A percentile compares a stretch with the other conserved stretches of the same genome.
Conservation (phyloP, 2,329 filamentous ascomycete genomes). For the Alternaria novae-zelandiae region DNA sequence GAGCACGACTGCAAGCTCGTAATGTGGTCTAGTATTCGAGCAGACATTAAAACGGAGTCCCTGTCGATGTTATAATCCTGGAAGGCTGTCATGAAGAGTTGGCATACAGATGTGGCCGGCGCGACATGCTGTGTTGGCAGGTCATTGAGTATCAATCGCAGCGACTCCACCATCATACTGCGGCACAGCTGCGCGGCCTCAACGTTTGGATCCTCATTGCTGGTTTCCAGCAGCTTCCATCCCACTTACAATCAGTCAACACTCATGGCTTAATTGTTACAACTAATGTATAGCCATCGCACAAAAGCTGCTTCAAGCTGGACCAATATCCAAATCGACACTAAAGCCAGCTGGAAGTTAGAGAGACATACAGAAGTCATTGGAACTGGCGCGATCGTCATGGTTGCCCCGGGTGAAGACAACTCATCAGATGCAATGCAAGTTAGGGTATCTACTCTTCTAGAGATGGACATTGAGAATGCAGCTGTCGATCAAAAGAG, state of each 20-base stretch:
- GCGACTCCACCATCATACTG: constrained; percentile 44
- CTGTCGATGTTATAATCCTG: constrained; percentile 63
- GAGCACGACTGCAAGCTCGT: not conserved
- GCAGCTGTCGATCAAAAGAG: constrained; percentile 70
- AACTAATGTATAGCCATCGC: constrained; percentile 81
- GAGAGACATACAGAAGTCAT: constrained; percentile 86
- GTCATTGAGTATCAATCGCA: constrained; percentile 88
- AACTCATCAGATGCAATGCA: constrained; percentile 77
- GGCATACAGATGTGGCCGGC: constrained; percentile 85
- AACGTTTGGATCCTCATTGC: constrained; percentile 77
- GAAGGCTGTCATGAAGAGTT: constrained; percentile 75
- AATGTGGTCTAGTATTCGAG: not conserved
- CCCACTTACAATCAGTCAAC: too few species aligned
- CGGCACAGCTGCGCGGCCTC: constrained; percentile 60
- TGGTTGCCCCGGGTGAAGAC: constrained; percentile 85
- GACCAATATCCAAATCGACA: constrained; percentile 86
- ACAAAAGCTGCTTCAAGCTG: constrained; percentile 76
- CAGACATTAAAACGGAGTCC: not conserved
- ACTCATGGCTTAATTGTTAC: constrained; percentile 66
- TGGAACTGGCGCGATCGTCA: constrained; percentile 71
- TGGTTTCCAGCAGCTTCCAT: constrained; percentile 36
- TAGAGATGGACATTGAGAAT: constrained; percentile 72
- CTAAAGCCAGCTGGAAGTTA: constrained; percentile 86
- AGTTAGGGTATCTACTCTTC: constrained; percentile 79
- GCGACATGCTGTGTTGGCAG: constrained; percentile 85